Evolutionary conservation across 2,329 filamentous ascomycete species (phyloP).

Genomic region (Chaetomium sp.): DNA sequence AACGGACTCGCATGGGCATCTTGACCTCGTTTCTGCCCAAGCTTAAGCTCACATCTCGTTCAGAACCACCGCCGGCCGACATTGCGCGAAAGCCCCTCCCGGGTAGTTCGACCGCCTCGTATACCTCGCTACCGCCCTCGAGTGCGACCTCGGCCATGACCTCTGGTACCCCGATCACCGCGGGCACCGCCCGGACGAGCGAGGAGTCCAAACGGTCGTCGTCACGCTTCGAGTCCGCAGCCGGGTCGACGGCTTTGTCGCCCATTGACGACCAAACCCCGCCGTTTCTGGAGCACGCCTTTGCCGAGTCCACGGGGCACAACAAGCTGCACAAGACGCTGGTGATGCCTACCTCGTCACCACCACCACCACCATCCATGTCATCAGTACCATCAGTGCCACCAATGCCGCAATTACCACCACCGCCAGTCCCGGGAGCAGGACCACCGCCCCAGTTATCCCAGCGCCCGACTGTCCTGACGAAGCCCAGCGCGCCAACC

Average conservation of each 20-base stretch:
- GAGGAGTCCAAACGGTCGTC: constrained; percentile 10
- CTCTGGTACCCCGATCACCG: not conserved
- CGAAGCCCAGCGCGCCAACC: constrained; percentile 1
- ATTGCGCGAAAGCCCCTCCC: constrained; percentile 15
- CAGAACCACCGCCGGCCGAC: constrained; percentile 11
- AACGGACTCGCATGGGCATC: constrained; percentile 15
- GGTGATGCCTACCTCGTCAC: constrained; percentile 10
- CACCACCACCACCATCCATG: constrained; percentile 1
- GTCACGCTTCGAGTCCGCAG: not conserved
- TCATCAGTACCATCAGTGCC: too few relatives aligned
- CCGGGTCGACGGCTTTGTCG: constrained; percentile 6
- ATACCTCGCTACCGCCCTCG: not conserved
- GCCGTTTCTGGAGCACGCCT: constrained; percentile 6
- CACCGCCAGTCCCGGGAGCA: too few relatives aligned
- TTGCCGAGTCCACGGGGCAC: constrained; percentile 8
- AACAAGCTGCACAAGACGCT: constrained; percentile 17
- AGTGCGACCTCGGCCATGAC: constrained; percentile 3
- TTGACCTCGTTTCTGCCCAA: constrained; percentile 16
- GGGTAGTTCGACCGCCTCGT: not conserved
- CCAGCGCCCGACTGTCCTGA: constrained; percentile 1
- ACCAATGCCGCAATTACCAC: too few relatives aligned
- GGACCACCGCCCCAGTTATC: not conserved
- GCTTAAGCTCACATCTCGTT: constrained; percentile 20
- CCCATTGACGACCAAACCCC: constrained; percentile 6
- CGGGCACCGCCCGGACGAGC: constrained; percentile 9